Conservation (phyloP, 2,329 filamentous ascomycete genomes). For the Paracorniculantispora psalliotae region DNA sequence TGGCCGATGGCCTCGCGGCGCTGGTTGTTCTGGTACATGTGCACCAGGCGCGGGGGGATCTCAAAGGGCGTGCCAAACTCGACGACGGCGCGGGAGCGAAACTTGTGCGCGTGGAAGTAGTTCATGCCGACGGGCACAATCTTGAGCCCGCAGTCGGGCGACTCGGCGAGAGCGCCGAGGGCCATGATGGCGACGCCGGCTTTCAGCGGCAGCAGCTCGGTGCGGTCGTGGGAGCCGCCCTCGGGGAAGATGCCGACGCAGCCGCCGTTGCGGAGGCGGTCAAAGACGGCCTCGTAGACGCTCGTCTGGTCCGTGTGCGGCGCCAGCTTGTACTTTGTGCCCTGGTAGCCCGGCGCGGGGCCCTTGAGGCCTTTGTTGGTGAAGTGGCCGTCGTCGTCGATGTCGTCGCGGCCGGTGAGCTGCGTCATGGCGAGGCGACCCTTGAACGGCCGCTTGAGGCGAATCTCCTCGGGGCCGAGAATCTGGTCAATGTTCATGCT, state of each 20-base stretch:
- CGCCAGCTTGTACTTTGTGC: slow-evolving; percentile 79
- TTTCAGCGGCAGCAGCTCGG: slow-evolving; percentile 86
- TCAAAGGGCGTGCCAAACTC: slow-evolving; percentile 91
- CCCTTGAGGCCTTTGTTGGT: slow-evolving; percentile 50
- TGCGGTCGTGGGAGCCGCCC: slow-evolving; percentile 91
- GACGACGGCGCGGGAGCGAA: slow-evolving; percentile 89
- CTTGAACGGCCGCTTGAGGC: slow-evolving; percentile 83
- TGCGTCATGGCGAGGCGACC: slow-evolving; percentile 70
- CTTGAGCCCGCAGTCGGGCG: slow-evolving; percentile 82
- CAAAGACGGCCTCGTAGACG: slow-evolving; percentile 91
- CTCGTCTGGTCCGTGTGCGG: slow-evolving; percentile 91
- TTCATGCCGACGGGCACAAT: slow-evolving; percentile 99
- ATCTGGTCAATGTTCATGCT: slow-evolving; percentile 83
- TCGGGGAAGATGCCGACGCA: slow-evolving; percentile 97
- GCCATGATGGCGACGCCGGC: slow-evolving; percentile 98
- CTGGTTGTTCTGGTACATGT: slow-evolving; percentile 78
- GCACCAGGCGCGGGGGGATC: slow-evolving; percentile 73
- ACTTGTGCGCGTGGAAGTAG: slow-evolving; percentile 98
- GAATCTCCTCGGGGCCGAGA: slow-evolving; percentile 70
- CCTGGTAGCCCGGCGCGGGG: slow-evolving; percentile 59
- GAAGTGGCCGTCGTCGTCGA: slow-evolving; percentile 62
- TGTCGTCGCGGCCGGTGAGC: slow-evolving; percentile 73
- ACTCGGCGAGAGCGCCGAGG: slow-evolving; percentile 77
- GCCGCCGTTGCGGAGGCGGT: slow-evolving; percentile 72
- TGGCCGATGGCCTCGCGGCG: slow-evolving; percentile 81